These are phyloP conservation scores for Hordeum pubiflorum DNA, from an alignment of 202 grass and related monocot species.

Conservation along the genomic window DNA sequence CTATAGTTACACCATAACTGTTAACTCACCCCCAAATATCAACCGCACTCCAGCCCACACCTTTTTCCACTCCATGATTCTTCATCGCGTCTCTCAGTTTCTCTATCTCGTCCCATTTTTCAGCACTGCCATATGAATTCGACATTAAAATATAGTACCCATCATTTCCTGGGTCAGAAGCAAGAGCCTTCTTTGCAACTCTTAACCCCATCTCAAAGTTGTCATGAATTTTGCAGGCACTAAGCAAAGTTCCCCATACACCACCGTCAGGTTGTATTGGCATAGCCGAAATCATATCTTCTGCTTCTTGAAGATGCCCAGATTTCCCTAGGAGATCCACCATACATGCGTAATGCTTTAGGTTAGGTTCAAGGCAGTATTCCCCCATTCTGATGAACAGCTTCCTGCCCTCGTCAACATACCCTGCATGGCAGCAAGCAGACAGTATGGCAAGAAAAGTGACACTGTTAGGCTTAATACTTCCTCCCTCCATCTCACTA, in stretches of 20 bases:
- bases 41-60: constrained; percentile 50
- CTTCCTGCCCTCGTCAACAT: constrained; percentile 48
- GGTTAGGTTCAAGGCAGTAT: constrained; percentile 39
- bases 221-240: constrained; percentile 64
- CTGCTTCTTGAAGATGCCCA: constrained; percentile 54
- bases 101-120: constrained; percentile 61
- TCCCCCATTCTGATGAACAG: constrained; percentile 45
- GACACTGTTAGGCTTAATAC: constrained; percentile 39
- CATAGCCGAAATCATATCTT: constrained; percentile 44
- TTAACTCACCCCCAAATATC: constrained; percentile 21
- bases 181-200: constrained; percentile 44
- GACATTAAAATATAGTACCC: constrained; percentile 63
- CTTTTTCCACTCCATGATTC: constrained; percentile 39
- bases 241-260: constrained; percentile 60
- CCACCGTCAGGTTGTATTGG: constrained; percentile 57
- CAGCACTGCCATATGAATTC: constrained; percentile 43
- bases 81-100: constrained; percentile 51
- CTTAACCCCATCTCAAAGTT: constrained; percentile 53
- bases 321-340: constrained; percentile 62
- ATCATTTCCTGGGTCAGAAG: constrained; percentile 50
- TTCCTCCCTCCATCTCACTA: constrained; percentile 42
- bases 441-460: constrained; percentile 61
- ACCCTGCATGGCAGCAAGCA: constrained; percentile 65
- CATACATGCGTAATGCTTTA: constrained; percentile 55
- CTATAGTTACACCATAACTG: not conserved